Conservation (phyloP, 306 rosid genomes). For the Medicago arabica region DNA sequence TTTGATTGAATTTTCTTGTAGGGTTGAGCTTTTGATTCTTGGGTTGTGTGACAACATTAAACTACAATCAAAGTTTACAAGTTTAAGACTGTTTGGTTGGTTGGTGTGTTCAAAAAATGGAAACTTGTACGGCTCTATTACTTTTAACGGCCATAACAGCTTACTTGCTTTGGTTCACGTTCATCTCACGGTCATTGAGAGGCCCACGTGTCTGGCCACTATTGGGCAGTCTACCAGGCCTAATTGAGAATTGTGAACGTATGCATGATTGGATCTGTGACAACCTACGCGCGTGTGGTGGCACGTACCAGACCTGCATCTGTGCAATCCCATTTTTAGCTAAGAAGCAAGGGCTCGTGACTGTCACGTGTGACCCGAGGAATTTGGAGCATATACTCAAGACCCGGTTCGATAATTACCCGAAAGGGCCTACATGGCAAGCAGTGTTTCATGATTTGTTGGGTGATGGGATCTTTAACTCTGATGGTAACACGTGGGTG, state of each 20-base stretch:
- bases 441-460: slow-evolving; percentile 88
- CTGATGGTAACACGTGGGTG: slow-evolving; percentile 96
- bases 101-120: slow-evolving; percentile 52
- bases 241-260: slow-evolving; percentile 81
- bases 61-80: not conserved
- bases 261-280: slow-evolving; percentile 96
- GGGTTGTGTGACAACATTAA: slow-evolving; percentile 1
- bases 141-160: slow-evolving; percentile 75
- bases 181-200: slow-evolving; percentile 82
- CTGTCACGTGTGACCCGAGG: slow-evolving; percentile 94
- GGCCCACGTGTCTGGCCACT: slow-evolving; percentile 96
- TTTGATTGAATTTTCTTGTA: slow-evolving; percentile 2
- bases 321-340: slow-evolving; percentile 91
- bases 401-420: slow-evolving; percentile 87
- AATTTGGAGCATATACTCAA: slow-evolving; percentile 87
- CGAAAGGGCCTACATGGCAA: slow-evolving; percentile 95
- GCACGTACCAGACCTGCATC: slow-evolving; percentile 99
- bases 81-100: slow-evolving; percentile 18
- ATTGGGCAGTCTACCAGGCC: slow-evolving; percentile 86
- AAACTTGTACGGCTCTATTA: slow-evolving; percentile 66
- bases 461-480: slow-evolving; percentile 88
- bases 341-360: slow-evolving; percentile 90
- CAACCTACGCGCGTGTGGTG: slow-evolving; percentile 88
- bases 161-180: slow-evolving; percentile 80
- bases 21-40: slow-evolving; percentile 3